These are phyloP conservation scores for Penicillium manginii DNA, from an alignment of 495 filamentous ascomycete species.

Conservation along the genomic window DNA sequence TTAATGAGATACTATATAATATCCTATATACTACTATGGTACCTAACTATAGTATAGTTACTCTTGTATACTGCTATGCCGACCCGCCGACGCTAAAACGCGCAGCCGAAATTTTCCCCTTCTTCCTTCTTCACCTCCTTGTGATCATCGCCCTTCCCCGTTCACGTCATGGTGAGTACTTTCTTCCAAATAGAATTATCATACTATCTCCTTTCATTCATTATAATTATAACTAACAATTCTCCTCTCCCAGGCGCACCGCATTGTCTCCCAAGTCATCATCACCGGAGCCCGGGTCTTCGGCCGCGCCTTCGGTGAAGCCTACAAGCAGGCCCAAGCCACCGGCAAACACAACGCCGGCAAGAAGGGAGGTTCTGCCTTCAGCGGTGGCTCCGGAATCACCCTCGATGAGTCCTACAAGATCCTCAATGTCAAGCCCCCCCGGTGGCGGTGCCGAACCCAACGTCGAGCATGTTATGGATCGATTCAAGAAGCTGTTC, in stretches of 20 bases:
- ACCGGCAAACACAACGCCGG: conserved; percentile 78
- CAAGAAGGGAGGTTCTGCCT: conserved; percentile 51
- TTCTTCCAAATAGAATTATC: not conserved
- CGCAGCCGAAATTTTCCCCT: conserved; percentile 47
- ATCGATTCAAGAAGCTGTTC: conserved; percentile 92
- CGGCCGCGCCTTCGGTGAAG: conserved; percentile 88
- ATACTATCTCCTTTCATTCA: conserved; percentile 5
- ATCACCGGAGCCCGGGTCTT: conserved; percentile 87
- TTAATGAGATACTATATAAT: too few species aligned
- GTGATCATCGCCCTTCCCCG: conserved; percentile 26
- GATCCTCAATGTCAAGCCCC: conserved; percentile 92
- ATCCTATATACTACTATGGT: too few species aligned
- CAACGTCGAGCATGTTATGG: conserved; percentile 75
- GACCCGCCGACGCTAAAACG: conserved; percentile 36
- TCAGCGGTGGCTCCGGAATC: conserved; percentile 67
- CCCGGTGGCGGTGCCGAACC: conserved; percentile 78
- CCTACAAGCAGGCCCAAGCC: conserved; percentile 88
- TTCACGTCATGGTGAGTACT: conserved; percentile 33
- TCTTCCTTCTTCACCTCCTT: conserved; percentile 31
- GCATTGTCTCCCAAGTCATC: conserved; percentile 91
- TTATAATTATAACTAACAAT: not conserved
- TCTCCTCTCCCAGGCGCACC: conserved; percentile 71
- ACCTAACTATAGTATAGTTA: too few species aligned
- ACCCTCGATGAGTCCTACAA: conserved; percentile 96
- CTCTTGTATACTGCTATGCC: too few species aligned